phyloP scores from a whole-genome alignment of 257 asterid species.

The Cynanchum wilfordii region DNA sequence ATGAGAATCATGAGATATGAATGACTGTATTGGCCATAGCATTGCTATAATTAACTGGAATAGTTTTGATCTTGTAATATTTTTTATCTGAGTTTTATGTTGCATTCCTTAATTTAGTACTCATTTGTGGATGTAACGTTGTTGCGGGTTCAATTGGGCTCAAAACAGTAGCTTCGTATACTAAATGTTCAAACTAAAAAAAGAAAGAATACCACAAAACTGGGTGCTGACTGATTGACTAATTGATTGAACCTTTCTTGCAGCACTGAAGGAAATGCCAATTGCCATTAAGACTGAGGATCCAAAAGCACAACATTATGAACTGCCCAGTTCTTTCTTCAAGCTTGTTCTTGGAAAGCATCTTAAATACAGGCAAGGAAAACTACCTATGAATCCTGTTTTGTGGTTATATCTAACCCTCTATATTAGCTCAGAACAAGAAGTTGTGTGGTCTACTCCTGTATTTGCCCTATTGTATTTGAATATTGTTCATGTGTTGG shows the following conservation, averaged over 20 bases:
- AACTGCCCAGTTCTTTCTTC: slow-evolving; percentile 89
- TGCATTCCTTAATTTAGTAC: not conserved
- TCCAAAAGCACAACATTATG: slow-evolving; percentile 82
- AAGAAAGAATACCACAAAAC: not conserved
- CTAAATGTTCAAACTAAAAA: too few species aligned
- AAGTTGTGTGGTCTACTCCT: too few species aligned
- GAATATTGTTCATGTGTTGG: too few species aligned
- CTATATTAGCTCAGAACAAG: too few species aligned
- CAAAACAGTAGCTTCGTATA: too few species aligned
- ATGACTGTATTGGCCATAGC: not conserved
- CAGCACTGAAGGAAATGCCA: slow-evolving; percentile 84
- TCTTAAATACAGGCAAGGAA: slow-evolving; percentile 69
- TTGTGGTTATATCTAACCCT: too few species aligned
- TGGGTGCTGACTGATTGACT: slow-evolving; percentile 10
- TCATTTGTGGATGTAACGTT: too few species aligned
- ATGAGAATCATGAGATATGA: not conserved
- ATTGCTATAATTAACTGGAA: not conserved
- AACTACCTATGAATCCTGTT: not conserved
- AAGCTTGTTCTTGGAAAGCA: slow-evolving; percentile 84
- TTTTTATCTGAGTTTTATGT: not conserved
- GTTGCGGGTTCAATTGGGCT: too few species aligned
- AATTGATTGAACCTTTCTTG: slow-evolving; percentile 23
- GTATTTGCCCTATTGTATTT: too few species aligned
- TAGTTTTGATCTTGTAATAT: not conserved
- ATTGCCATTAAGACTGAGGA: slow-evolving; percentile 76